phyloP scores from a whole-genome alignment of 2,329 filamentous ascomycete species.

The Alternaria sp. region DNA sequence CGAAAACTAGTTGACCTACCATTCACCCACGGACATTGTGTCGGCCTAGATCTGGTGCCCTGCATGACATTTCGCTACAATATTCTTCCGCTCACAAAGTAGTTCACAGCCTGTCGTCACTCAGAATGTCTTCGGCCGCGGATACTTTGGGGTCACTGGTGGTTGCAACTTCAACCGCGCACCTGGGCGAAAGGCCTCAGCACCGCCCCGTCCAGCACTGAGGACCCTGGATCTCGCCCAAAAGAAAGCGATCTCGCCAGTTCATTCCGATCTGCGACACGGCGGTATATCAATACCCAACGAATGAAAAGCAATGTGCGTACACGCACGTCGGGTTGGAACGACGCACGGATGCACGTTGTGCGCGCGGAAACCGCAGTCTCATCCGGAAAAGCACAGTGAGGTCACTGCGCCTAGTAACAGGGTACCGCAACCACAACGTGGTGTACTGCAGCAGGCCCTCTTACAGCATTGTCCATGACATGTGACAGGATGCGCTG shows the following conservation, averaged over 20 bases:
- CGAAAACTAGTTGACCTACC: constrained; percentile 1
- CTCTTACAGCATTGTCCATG: neutral
- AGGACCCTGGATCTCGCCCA: constrained; percentile 2
- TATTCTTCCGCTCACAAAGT: neutral
- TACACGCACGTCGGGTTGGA: constrained; percentile 5
- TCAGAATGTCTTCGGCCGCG: constrained; percentile 20
- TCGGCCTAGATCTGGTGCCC: neutral
- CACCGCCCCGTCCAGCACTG: neutral
- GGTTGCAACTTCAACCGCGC: constrained; percentile 4
- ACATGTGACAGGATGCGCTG: constrained; percentile 7
- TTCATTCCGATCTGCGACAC: constrained; percentile 1
- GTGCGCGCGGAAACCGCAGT: neutral
- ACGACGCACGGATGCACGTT: constrained; percentile 12
- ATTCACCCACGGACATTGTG: neutral
- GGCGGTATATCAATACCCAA: constrained; percentile 3
- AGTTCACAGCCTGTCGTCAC: constrained; percentile 5
- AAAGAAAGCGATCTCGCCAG: neutral
- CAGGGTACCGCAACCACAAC: constrained; percentile 2
- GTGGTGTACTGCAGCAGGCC: constrained; percentile 5
- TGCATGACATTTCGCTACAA: neutral
- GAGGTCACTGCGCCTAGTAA: constrained; percentile 11
- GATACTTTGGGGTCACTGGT: constrained; percentile 10
- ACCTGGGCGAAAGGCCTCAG: constrained; percentile 5
- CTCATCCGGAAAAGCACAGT: constrained; percentile 6
- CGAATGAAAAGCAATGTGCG: constrained; percentile 2